Evolutionary conservation across 164 flowering plant species (phyloP), one percentile per base, ranked within the genome.

Genomic region (Vitis labrusca): DNA sequence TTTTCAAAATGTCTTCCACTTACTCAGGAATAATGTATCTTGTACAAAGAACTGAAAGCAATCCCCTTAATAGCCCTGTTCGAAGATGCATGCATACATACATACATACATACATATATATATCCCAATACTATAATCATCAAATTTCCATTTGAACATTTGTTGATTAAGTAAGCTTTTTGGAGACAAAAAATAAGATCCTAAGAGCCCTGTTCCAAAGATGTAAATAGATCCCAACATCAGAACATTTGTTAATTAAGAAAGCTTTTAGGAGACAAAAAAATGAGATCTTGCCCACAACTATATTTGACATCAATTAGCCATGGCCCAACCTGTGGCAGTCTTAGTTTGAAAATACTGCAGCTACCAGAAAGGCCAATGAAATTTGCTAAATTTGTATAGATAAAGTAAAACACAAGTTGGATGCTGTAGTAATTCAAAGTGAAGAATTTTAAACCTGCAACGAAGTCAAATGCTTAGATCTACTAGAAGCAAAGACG

Each of bases 381-480:
- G 67, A 61, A 37, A 88, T 76, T 85, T 90, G 91, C 82, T 23
- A 90, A 75, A 6, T 37, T 88, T 69, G 81, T 76, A 68, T 81
- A 88, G 67, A 88, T 68, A 78, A 90, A 85, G 66, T 79, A 90
- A 70, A 88, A 86, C 50, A 84, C 93, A 65, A 90, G 83, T 61
- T 93, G 99, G 85, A 96, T 83, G 84, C 86, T 79, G 83, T 89
- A 90, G 77, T 80, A 85, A 69, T 90, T 93, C 71, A 83, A 71
- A 8, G 79, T 83, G 88, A 96, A 96, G 80, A 90, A 87, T 37
- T 88, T 86, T 67, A 96, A 71, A 51, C 98, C 99, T 96, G 95
- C 70, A 85, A 69, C 1, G 16, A 71, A 69, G 15, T 63, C 3
- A 75, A 47, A 10, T 49, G 14, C 13, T 53, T 68, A 67, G 14